Evolutionary conservation across 2,329 filamentous ascomycete genomes (phyloP).

Genomic region (Trichoderma lentiforme): DNA sequence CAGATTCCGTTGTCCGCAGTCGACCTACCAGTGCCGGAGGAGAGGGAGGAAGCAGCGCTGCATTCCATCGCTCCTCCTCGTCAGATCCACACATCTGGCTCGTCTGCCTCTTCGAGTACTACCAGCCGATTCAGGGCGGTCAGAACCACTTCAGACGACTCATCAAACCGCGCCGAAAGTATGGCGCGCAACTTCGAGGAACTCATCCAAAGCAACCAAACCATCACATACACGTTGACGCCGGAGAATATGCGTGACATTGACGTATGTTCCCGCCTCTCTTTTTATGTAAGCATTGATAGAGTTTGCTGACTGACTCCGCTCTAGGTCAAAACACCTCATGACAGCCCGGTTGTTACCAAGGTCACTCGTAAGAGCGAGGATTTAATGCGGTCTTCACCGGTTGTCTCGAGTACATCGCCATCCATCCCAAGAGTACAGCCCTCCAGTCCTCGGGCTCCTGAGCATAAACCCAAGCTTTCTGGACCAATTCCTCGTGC

Average conservation of each 20-base stretch:
- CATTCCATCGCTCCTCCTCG: slow-evolving; percentile 30
- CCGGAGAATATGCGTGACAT: slow-evolving; percentile 75
- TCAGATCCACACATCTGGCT: slow-evolving; percentile 47
- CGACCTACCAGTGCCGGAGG: slow-evolving; percentile 35
- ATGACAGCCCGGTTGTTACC: slow-evolving; percentile 41
- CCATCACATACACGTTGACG: slow-evolving; percentile 77
- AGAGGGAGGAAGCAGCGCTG: slow-evolving; percentile 32
- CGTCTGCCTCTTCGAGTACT: slow-evolving; percentile 43
- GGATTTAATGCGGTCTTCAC: slow-evolving; percentile 37
- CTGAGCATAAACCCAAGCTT: slow-evolving; percentile 21
- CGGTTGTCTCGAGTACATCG: slow-evolving; percentile 35
- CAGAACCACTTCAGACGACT: slow-evolving; percentile 54
- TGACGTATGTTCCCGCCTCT: slow-evolving; percentile 51
- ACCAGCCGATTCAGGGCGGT: slow-evolving; percentile 48
- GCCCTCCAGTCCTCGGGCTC: background rate
- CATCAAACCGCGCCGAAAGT: slow-evolving; percentile 48
- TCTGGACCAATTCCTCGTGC: slow-evolving; percentile 24
- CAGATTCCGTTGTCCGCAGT: slow-evolving; percentile 34
- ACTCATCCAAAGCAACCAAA: slow-evolving; percentile 77
- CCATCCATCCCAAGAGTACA: slow-evolving; percentile 19
- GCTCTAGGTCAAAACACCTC: slow-evolving; percentile 38
- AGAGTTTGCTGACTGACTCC: slow-evolving; percentile 18
- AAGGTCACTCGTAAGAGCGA: slow-evolving; percentile 47
- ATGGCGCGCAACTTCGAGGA: slow-evolving; percentile 71
- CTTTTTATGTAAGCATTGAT: background rate